A percentile compares a stretch with the other conserved stretches of the same genome.
These are phyloP conservation scores for Takakia lepidozioides DNA, from an alignment of 225 moss, liverwort and hornwort species.

Conservation along the genomic window DNA sequence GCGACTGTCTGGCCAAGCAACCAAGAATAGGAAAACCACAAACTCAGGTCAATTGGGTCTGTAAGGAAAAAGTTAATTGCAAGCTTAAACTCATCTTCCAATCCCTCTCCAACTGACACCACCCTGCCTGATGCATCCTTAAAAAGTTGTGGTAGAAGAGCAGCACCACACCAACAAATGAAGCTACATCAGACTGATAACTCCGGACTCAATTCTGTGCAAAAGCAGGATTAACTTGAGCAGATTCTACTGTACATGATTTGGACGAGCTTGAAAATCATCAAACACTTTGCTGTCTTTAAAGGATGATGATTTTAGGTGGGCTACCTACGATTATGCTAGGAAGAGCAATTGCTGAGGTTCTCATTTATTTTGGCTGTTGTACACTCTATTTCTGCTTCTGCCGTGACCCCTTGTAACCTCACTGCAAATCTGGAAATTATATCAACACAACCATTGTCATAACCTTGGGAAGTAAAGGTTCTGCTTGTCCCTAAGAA, in stretches of 20 bases:
- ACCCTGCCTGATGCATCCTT: conserved; percentile 20
- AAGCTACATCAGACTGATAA: no score
- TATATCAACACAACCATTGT: no score
- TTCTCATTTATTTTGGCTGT: conserved; percentile 90
- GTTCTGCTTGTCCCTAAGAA: no score
- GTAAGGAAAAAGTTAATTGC: conserved; percentile 91
- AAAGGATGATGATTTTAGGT: no score
- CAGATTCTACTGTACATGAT: no score
- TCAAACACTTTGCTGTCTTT: no score
- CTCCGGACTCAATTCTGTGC: no score
- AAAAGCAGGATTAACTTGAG: no score
- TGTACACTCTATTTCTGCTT: conserved; percentile 65
- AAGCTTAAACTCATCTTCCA: conserved; percentile 77
- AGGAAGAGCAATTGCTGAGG: conserved; percentile 93
- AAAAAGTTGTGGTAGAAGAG: conserved; percentile 56
- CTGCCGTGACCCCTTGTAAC: conserved; percentile 37
- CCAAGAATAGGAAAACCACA: conserved; percentile 95
- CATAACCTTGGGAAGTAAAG: no score
- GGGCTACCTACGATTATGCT: conserved; percentile 87
- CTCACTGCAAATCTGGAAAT: conserved; percentile 56
- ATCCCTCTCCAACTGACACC: conserved; percentile 34
- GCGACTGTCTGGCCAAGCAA: conserved; percentile 63
- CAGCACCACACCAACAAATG: conserved; percentile 29
- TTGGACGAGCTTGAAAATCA: not conserved
- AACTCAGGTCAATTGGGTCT: conserved; percentile 92